Percentiles rank a stretch among this genome's conserved stretches.
phyloP scores from a whole-genome alignment of 106 monocot genomes.

The Amphibolis antarctica region DNA sequence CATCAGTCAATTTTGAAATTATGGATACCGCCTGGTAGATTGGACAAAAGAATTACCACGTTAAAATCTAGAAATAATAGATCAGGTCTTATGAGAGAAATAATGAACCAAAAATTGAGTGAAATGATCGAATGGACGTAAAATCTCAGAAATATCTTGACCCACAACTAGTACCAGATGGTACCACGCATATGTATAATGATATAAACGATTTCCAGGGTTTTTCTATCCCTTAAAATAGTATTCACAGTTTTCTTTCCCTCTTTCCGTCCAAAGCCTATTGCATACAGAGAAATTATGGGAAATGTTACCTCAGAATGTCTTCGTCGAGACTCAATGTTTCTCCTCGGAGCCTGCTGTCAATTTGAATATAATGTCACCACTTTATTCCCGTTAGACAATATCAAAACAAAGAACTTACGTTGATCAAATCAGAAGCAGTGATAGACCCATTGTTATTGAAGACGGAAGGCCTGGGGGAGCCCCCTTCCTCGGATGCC shows the following conservation, averaged over 20 bases:
- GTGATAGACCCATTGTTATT: constrained; percentile 1
- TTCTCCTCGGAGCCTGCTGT: not conserved
- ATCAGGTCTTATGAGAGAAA: too few relatives aligned
- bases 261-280: too few relatives aligned
- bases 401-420: not conserved
- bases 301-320: not conserved
- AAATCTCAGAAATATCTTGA: too few relatives aligned
- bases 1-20: constrained; percentile 21
- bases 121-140: too few relatives aligned
- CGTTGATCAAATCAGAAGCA: not conserved
- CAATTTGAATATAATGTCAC: not conserved
- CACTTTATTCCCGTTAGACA: not conserved
- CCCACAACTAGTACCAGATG: too few relatives aligned
- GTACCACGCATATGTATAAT: too few relatives aligned
- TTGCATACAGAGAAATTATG: too few relatives aligned
- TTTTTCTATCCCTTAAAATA: too few relatives aligned
- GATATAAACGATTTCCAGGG: too few relatives aligned
- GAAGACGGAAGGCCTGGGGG: constrained; percentile 4
- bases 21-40: not conserved
- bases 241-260: too few relatives aligned
- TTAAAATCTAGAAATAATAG: not conserved
- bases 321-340: not conserved
- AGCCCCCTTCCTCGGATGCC: constrained; percentile 7
- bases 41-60: not conserved
- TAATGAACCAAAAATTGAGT: too few relatives aligned